Evolutionary conservation across 805 yeast genomes (phyloP), one percentile per base, ranked within the genome.

Genomic region (Hanseniaspora meyeri): DNA sequence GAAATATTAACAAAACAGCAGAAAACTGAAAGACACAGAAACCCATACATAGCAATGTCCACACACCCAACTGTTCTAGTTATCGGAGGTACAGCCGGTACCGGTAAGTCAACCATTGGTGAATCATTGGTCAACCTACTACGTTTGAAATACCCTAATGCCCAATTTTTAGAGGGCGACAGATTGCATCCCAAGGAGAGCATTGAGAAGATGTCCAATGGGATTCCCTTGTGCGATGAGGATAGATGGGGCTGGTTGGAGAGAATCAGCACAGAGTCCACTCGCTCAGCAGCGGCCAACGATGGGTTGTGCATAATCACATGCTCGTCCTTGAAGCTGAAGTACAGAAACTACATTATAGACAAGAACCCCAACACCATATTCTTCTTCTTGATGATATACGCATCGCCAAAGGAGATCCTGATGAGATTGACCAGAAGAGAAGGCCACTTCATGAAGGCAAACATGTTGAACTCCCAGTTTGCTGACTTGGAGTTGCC

Each of bases 21-120:
- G 36, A 32, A 32, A 32, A 32, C 36, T 36, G 14, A 36, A 36
- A 36, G 14, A 36, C 16, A 36, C 38, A 36, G 8, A 36, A 4
- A 5, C 17, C 3, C 10, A 37, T 1, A 38, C 5, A 49, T 12
- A 24, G 45, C 19, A n/a, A 49, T 43, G 55, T 36, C 43, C 16
- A 39, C 49, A 43, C 54, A 49, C 45, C 58, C 63, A 12, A 63
- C 63, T 48, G 79, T 81, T 1, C 68, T 80, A 34, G 81, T 89
- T 1, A 80, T 91, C 9, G 96, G 95, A 12, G 98, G 98, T 0
- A 96, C 97, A 0, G 90, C 96, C 0, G 97, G 97, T 9, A 85
- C 96, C 1, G 98, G 98, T 0, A 93, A 93, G 67, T 76, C 95
- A 24, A 87, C 96, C 1, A 77, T 85, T 20, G 95, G 87, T 0